Percentiles rank a stretch among this genome's conserved stretches.
Evolutionary conservation across 345 rosid genomes (phyloP).

Genomic region (Gossypium bickii): DNA sequence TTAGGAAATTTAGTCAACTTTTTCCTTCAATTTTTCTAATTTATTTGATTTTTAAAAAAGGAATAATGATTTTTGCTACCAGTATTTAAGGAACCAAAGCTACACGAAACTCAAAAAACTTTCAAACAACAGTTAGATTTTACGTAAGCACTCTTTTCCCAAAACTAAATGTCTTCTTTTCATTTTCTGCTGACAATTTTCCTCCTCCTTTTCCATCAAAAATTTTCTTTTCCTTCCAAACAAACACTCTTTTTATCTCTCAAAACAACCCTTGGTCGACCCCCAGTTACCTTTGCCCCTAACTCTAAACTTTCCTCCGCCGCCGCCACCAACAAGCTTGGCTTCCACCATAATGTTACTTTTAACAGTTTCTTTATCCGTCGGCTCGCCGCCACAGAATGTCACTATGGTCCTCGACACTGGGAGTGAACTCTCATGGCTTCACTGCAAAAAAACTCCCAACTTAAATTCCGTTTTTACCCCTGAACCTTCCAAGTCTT

Average conservation of each 20-base stretch:
- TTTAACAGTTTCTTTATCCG: slow-evolving; percentile 56
- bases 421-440: slow-evolving; percentile 80
- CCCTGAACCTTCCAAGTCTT: slow-evolving; percentile 43
- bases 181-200: slow-evolving; percentile 19
- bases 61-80: background rate
- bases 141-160: background rate
- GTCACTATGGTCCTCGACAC: slow-evolving; percentile 70
- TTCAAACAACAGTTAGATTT: background rate
- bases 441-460: slow-evolving; percentile 41
- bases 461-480: slow-evolving; percentile 31
- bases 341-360: slow-evolving; percentile 53
- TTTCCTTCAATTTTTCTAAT: background rate
- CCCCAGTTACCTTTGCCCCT: background rate
- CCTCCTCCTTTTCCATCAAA: slow-evolving; percentile 28
- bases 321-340: slow-evolving; percentile 33
- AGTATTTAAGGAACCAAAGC: background rate
- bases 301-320: slow-evolving; percentile 9
- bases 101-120: background rate
- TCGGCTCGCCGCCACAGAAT: slow-evolving; percentile 61
- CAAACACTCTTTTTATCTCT: slow-evolving; percentile 46
- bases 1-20: too few species aligned
- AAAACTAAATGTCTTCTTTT: slow-evolving; percentile 19
- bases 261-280: slow-evolving; percentile 22
- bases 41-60: background rate
- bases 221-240: slow-evolving; percentile 23